Evolutionary conservation across 1,284 basidiomycete genomes (phyloP).

Genomic region (Pseudomicrostroma phylloplanum): DNA sequence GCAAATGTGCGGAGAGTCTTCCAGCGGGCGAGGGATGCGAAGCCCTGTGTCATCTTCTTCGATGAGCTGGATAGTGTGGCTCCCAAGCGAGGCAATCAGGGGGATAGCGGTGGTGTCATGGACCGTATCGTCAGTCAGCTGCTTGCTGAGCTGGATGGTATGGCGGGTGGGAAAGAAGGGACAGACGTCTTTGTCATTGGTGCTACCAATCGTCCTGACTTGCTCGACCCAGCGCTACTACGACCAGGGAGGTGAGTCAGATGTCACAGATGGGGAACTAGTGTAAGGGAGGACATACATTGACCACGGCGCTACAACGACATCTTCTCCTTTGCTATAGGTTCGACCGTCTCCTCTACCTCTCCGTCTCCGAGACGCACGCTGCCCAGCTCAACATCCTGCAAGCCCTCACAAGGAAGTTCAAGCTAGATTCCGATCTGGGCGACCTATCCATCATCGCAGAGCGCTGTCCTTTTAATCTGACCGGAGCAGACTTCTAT

Average conservation of each 20-base stretch:
- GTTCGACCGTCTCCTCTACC: conserved; percentile 94
- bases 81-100: conserved; percentile 54
- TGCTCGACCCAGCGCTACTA: conserved; percentile 53
- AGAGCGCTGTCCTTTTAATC: conserved; percentile 75
- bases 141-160: conserved; percentile 54
- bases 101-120: conserved; percentile 55
- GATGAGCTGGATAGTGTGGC: conserved; percentile 55
- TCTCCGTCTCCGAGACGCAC: conserved; percentile 84
- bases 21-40: conserved; percentile 53
- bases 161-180: conserved; percentile 50
- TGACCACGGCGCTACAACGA: background rate
- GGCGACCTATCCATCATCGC: conserved; percentile 65
- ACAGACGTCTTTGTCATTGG: conserved; percentile 55
- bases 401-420: conserved; percentile 84
- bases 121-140: conserved; percentile 54
- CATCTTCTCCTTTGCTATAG: conserved; percentile 53
- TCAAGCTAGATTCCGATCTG: conserved; percentile 63
- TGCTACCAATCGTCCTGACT: conserved; percentile 54
- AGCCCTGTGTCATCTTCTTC: conserved; percentile 55
- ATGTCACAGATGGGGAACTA: background rate
- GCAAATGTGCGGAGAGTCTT: conserved; percentile 54
- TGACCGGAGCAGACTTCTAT: conserved; percentile 82
- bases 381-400: conserved; percentile 80
- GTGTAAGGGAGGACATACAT: background rate
- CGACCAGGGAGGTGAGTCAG: conserved; percentile 51